Percentiles rank a stretch among this genome's conserved stretches.
phyloP scores from a whole-genome alignment of 2,329 filamentous ascomycete species.

The Neonectria coccinea region DNA sequence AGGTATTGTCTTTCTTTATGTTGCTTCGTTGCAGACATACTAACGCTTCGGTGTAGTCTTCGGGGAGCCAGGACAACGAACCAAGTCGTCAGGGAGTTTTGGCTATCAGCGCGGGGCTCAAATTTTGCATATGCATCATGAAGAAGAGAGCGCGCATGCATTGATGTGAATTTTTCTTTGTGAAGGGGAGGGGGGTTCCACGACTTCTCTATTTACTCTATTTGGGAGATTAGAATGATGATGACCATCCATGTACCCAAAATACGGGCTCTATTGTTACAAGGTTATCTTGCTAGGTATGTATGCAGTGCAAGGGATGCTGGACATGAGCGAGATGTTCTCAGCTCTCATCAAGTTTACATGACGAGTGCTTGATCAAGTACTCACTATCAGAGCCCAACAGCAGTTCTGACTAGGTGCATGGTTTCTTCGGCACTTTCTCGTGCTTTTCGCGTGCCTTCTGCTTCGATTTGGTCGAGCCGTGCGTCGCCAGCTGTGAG shows the following conservation, averaged over 20 bases:
- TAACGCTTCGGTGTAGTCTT: conserved; percentile 58
- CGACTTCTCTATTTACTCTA: not conserved
- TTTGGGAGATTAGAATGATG: not conserved
- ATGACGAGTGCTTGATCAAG: conserved; percentile 8
- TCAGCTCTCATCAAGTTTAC: conserved; percentile 8
- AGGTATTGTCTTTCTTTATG: conserved; percentile 55
- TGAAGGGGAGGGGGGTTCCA: not conserved
- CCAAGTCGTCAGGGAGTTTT: conserved; percentile 77
- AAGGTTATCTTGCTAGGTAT: conserved; percentile 4
- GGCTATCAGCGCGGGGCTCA: conserved; percentile 73
- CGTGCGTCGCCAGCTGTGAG: conserved; percentile 61
- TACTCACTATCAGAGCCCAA: conserved; percentile 57
- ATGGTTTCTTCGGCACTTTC: conserved; percentile 71
- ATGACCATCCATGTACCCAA: not conserved
- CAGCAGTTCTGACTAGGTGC: conserved; percentile 61
- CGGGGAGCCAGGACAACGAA: conserved; percentile 74
- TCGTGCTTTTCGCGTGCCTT: conserved; percentile 72
- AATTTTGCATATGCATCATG: conserved; percentile 72
- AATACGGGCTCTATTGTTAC: conserved; percentile 4
- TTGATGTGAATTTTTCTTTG: not conserved
- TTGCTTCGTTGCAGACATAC: not conserved
- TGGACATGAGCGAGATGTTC: not conserved
- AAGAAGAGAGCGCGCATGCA: conserved; percentile 20
- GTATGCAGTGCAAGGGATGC: not conserved
- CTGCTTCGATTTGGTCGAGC: conserved; percentile 67